These are phyloP conservation scores for Turritis glabra DNA, from an alignment of 345 rosid genomes.

Conservation along the genomic window DNA sequence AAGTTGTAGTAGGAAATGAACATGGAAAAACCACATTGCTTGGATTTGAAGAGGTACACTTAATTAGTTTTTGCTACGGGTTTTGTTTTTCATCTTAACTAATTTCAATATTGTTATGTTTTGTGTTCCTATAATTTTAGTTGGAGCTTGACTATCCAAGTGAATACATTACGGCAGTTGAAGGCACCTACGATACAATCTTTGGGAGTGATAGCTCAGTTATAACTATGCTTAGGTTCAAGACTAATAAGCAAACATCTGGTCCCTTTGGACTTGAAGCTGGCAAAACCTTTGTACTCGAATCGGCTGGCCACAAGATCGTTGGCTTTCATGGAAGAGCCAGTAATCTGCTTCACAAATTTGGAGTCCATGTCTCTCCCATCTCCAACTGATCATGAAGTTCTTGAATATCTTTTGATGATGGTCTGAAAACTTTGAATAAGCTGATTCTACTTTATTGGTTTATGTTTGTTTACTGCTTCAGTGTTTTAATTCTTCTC, in stretches of 20 bases:
- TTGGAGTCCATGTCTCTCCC: slow-evolving; percentile 39
- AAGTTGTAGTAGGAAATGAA: slow-evolving; percentile 3
- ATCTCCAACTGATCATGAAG: slow-evolving; percentile 20
- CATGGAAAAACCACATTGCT: slow-evolving; percentile 20
- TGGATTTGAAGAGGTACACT: slow-evolving; percentile 22
- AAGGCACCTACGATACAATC: slow-evolving; percentile 9
- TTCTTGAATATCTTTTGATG: background rate
- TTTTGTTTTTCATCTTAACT: background rate
- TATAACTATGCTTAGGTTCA: slow-evolving; percentile 30
- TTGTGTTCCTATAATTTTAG: background rate
- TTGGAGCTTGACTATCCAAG: slow-evolving; percentile 34
- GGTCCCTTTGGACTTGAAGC: slow-evolving; percentile 29
- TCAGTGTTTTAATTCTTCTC: background rate
- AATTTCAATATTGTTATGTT: background rate
- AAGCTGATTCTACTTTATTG: slow-evolving; percentile 6
- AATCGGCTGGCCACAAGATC: slow-evolving; percentile 20
- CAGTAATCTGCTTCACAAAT: slow-evolving; percentile 13
- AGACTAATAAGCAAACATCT: slow-evolving; percentile 24
- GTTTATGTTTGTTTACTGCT: background rate
- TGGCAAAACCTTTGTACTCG: slow-evolving; percentile 3
- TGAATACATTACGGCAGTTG: slow-evolving; percentile 31
- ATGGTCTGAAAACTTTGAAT: slow-evolving; percentile 11
- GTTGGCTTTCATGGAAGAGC: slow-evolving; percentile 40
- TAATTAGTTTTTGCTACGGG: background rate
- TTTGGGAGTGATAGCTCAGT: background rate